Evolutionary conservation across 129 eudicot genomes (phyloP), one percentile per base, ranked within the genome.

Genomic region (Deinandra increscens): DNA sequence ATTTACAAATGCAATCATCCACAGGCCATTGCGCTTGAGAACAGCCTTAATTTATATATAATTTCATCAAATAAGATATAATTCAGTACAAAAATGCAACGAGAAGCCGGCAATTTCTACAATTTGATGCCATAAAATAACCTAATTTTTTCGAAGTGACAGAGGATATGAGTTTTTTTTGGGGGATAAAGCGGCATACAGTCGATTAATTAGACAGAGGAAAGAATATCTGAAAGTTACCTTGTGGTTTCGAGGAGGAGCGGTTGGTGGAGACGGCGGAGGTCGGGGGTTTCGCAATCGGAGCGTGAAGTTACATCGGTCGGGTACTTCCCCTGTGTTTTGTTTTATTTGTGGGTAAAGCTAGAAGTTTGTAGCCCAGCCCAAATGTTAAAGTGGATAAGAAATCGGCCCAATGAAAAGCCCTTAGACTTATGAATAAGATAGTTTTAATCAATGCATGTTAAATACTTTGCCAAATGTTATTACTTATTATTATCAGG

Each of bases 191-290:
- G 26, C 39, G 13, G 6, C 26, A 42, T 15, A 66, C 13, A 19
- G 41, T 66, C 68, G 36, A 71, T 43, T 58, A 12, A 42, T 43
- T 13, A 31, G 29, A 66, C 5, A 75, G 55, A 7, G 23, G 17
- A 42, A 14, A 55, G 3, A 43, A 55, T 3, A 19, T 38, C 3
- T 66, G 10, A 54, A 65, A 42, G 49, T 43, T 65, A 75, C 79
- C 79, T 74, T 39, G 65, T 2, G 10, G 9, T 72, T 60, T 46
- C 19, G 62, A 61, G 34, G 53, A 73, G n/a, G 64, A 45, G 70
- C 43, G 43, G 43, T 29, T 53, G 65, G 51, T 17, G 78, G 56
- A 64, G 65, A 50, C 58, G 78, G 23, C 72, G 66, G 55, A 42
- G 72, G 9, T 54, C 14, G 60, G 60, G 6, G 19, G 15, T 11